phyloP scores from a whole-genome alignment of 306 rosid species.

The Fagus sylvatica region DNA sequence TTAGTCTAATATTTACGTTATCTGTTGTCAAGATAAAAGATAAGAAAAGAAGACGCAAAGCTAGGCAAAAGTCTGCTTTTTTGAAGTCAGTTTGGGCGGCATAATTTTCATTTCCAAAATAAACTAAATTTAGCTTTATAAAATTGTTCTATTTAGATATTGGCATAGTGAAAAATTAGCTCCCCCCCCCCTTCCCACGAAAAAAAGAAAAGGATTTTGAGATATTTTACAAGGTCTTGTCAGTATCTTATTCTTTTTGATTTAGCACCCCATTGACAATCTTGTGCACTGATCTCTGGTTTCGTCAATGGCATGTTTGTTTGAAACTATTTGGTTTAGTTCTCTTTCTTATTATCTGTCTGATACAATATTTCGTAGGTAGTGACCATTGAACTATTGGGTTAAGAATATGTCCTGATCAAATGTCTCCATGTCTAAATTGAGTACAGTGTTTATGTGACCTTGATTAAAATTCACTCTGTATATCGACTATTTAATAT shows the following conservation, averaged over 20 bases:
- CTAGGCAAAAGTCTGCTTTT: background rate
- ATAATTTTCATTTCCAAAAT: background rate
- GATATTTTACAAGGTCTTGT: background rate
- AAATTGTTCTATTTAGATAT: background rate
- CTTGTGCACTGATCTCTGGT: background rate
- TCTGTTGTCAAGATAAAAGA: no score
- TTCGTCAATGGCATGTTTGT: background rate
- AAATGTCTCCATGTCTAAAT: background rate
- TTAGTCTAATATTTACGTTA: background rate
- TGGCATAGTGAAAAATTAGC: background rate
- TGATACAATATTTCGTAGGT: background rate
- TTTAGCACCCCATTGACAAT: background rate
- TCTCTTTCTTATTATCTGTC: background rate
- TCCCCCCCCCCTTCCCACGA: background rate
- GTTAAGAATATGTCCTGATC: conserved; percentile 4
- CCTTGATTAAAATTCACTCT: conserved; percentile 7
- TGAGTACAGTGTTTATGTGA: conserved; percentile 7
- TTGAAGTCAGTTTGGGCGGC: background rate
- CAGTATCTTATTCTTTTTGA: background rate
- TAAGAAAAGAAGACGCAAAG: background rate
- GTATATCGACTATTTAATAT: conserved; percentile 27
- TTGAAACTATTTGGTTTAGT: background rate
- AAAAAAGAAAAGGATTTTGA: background rate
- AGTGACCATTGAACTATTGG: background rate
- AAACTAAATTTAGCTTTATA: background rate